Conservation (phyloP, 176 grass and related monocot genomes). For the Rhynchospora tenuis region DNA sequence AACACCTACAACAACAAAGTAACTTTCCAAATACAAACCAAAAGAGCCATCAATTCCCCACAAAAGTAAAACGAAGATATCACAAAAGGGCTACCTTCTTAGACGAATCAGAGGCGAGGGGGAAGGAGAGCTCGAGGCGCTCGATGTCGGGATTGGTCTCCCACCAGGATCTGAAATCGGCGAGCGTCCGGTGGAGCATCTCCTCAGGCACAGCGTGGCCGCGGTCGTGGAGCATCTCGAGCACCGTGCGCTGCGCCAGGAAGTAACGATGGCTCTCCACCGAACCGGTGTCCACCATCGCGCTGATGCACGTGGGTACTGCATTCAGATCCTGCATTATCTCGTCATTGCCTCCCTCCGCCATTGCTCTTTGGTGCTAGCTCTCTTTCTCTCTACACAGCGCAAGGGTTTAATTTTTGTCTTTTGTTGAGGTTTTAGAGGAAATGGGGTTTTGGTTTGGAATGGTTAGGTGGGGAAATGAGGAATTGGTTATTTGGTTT, state of each 20-base stretch:
- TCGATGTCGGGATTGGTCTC: slow-evolving; percentile 29
- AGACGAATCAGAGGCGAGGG: slow-evolving; percentile 37
- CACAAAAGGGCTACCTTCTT: slow-evolving; percentile 41
- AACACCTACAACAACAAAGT: not conserved
- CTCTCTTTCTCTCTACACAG: not conserved
- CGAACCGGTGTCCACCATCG: slow-evolving; percentile 54
- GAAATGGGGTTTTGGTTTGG: not conserved
- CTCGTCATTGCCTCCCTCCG: not conserved
- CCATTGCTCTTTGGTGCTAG: not conserved
- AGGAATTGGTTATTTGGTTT: not conserved
- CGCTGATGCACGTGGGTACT: slow-evolving; percentile 35
- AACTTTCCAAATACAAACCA: not conserved
- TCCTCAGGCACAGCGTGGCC: slow-evolving; percentile 42
- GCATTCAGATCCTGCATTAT: slow-evolving; percentile 2
- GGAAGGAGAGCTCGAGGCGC: slow-evolving; percentile 43
- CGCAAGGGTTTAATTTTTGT: not conserved
- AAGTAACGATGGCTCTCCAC: slow-evolving; percentile 72
- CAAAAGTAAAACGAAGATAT: not conserved
- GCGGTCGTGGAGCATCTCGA: slow-evolving; percentile 91
- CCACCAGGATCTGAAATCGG: slow-evolving; percentile 75
- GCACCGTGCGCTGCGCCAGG: slow-evolving; percentile 69
- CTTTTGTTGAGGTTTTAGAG: not conserved
- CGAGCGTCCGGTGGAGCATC: slow-evolving; percentile 47
- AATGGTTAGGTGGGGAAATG: not conserved
- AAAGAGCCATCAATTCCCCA: not conserved